Percentiles rank a stretch among this genome's conserved stretches.
Conservation (phyloP, 2,329 filamentous ascomycete species). For the Blastomyces silverae region DNA sequence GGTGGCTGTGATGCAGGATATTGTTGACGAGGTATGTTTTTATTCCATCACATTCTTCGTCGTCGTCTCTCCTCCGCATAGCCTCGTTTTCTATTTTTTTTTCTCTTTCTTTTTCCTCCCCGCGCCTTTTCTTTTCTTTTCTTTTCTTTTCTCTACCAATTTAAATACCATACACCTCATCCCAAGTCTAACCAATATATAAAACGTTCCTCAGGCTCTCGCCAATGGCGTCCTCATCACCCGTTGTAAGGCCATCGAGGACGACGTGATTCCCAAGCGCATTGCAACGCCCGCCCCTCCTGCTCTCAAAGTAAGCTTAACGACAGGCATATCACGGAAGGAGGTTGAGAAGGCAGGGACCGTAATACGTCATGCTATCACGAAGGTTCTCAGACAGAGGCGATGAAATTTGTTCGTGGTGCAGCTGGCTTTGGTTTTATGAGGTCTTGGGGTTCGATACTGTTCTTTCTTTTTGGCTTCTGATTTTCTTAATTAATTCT, state of each 20-base stretch:
- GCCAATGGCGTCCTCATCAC: slow-evolving; percentile 86
- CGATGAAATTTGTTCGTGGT: slow-evolving; percentile 17
- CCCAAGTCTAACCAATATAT: neutral
- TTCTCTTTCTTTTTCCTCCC: neutral
- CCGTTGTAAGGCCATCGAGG: slow-evolving; percentile 70
- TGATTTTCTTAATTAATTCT: slow-evolving; percentile 9
- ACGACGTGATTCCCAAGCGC: slow-evolving; percentile 60
- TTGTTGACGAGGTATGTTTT: slow-evolving; percentile 81
- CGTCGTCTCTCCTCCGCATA: neutral
- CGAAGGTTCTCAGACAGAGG: slow-evolving; percentile 69
- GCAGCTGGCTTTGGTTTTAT: neutral
- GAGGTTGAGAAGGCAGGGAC: slow-evolving; percentile 92
- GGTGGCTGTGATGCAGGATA: slow-evolving; percentile 76
- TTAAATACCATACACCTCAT: neutral
- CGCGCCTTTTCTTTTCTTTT: neutral
- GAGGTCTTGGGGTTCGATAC: neutral
- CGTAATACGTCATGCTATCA: slow-evolving; percentile 83
- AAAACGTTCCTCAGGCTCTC: slow-evolving; percentile 54
- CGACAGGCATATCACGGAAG: slow-evolving; percentile 79
- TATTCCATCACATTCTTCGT: neutral
- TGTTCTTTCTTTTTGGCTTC: neutral
- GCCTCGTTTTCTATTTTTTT: neutral
- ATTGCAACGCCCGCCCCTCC: slow-evolving; percentile 64
- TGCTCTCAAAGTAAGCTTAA: slow-evolving; percentile 85
- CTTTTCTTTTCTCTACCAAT: neutral